phyloP scores from a whole-genome alignment of 306 rosid genomes.

The Dryas octopetala region DNA sequence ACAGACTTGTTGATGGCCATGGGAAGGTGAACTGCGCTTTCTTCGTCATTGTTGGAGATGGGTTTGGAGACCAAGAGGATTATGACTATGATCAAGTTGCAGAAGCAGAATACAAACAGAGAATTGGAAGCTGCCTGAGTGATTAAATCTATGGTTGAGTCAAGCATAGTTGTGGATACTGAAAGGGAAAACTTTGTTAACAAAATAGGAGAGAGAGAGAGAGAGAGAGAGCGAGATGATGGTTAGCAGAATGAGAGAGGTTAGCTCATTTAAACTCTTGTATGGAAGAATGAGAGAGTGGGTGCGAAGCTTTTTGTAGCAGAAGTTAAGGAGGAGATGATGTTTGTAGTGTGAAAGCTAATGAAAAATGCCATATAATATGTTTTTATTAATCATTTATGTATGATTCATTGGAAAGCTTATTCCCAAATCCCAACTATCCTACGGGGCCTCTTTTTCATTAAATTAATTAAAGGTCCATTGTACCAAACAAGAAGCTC shows the following conservation, averaged over 20 bases:
- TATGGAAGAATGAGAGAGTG: not conserved
- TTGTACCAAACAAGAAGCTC: slow-evolving; percentile 29
- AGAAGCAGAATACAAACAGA: slow-evolving; percentile 57
- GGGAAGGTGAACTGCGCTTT: not conserved
- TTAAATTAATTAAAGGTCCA: slow-evolving; percentile 31
- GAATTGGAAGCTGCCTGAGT: slow-evolving; percentile 59
- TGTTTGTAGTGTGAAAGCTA: slow-evolving; percentile 45
- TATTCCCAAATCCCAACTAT: slow-evolving; percentile 34
- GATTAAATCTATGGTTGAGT: slow-evolving; percentile 42
- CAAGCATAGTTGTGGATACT: slow-evolving; percentile 41
- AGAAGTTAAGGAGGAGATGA: slow-evolving; percentile 10
- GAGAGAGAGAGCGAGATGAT: not conserved
- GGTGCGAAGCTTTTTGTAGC: slow-evolving; percentile 21
- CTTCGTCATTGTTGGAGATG: slow-evolving; percentile 19
- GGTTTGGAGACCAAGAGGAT: slow-evolving; percentile 47
- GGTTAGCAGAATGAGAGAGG: slow-evolving; percentile 17
- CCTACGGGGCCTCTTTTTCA: slow-evolving; percentile 19
- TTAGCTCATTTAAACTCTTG: not conserved
- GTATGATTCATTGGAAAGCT: slow-evolving; percentile 32
- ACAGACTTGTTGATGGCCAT: not conserved
- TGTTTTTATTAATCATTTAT: slow-evolving; percentile 5
- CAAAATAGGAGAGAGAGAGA: not conserved
- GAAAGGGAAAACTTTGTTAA: not conserved
- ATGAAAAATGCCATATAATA: not conserved
- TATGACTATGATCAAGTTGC: slow-evolving; percentile 57